Evolutionary conservation across 352 stramenopile species (phyloP), one percentile per base, ranked within the genome.

Genomic region (Phytophthora fragariaefolia): DNA sequence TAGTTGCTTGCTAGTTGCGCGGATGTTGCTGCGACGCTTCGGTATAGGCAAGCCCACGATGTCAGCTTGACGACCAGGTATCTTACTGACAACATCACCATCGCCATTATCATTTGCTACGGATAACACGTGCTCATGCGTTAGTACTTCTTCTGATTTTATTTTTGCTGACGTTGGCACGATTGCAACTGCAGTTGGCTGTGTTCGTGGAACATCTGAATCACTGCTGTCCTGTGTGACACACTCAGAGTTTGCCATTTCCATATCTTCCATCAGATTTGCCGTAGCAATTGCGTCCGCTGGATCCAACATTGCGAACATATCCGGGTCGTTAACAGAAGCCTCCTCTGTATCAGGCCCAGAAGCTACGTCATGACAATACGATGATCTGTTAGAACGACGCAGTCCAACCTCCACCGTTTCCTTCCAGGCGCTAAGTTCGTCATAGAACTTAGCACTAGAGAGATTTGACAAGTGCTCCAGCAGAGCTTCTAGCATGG

Each of bases 401-500:
- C 30, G 30, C 30, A 36, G 43, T 9, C 51, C 48, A 5, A 23
- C 4, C 24, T 62, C 42, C 12, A 62, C 51, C 2, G 46, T 58
- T 18, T 69, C 34, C 23, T 59, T 59, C 46, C 46, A 69, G 2
- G 26, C 36, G 15, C 10, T 48, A 1, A 69, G 20, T 9, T 69
- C 61, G 22, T 22, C n/a, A 22, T 69, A 69, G 9, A 63, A 63
- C 6, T 62, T 17, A 17, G 45, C 30, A 40, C 61, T 69, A 2
- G 61, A 54, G 12, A 63, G 22, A 6, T 28, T 8, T 5, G 52
- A 69, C 6, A 69, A 17, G 45, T 69, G 61, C 6, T 63, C 30
- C 0, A 63, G 46, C 10, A 69, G 52, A 26, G 61, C 45, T 13
- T 69, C 45, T 0, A 69, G 0, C 46, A 63, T 58, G 6, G 52